Evolutionary conservation across 2,329 filamentous ascomycete species (phyloP).

Genomic region (Lachnellula subtilissima): DNA sequence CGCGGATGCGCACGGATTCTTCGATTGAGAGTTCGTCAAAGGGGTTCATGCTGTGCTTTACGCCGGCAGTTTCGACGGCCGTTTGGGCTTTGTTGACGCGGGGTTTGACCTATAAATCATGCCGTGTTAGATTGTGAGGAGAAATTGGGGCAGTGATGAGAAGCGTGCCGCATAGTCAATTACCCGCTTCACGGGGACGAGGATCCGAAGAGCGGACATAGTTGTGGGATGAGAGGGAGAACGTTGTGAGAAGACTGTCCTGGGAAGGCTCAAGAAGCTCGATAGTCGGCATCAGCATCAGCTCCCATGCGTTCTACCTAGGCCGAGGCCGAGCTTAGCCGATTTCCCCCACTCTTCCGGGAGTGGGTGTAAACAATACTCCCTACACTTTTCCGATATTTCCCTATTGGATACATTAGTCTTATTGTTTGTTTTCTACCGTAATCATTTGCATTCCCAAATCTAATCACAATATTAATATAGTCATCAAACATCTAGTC

Average conservation of each 20-base stretch:
- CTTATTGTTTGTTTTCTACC: no score
- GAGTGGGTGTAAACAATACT: no score
- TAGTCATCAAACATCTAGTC: no score
- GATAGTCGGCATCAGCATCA: not conserved
- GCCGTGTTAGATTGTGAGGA: not conserved
- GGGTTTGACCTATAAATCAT: conserved; percentile 54
- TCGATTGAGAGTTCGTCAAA: conserved; percentile 98
- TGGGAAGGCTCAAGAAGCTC: conserved; percentile 1
- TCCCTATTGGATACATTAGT: no score
- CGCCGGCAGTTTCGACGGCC: conserved; percentile 83
- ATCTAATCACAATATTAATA: no score
- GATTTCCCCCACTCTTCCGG: not conserved
- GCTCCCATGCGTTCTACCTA: conserved; percentile 2
- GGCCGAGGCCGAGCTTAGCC: not conserved
- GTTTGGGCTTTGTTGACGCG: conserved; percentile 70
- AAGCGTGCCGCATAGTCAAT: conserved; percentile 76
- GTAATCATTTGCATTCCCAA: no score
- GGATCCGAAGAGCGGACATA: conserved; percentile 66
- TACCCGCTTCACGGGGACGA: conserved; percentile 78
- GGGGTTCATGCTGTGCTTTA: conserved; percentile 98
- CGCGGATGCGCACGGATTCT: conserved; percentile 90
- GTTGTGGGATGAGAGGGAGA: conserved; percentile 6
- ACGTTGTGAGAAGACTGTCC: not conserved
- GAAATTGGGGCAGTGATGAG: not conserved
- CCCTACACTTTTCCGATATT: no score